Evolutionary conservation across 768 basidiomycete species (phyloP).

Genomic region (Tulasnella calospora): DNA sequence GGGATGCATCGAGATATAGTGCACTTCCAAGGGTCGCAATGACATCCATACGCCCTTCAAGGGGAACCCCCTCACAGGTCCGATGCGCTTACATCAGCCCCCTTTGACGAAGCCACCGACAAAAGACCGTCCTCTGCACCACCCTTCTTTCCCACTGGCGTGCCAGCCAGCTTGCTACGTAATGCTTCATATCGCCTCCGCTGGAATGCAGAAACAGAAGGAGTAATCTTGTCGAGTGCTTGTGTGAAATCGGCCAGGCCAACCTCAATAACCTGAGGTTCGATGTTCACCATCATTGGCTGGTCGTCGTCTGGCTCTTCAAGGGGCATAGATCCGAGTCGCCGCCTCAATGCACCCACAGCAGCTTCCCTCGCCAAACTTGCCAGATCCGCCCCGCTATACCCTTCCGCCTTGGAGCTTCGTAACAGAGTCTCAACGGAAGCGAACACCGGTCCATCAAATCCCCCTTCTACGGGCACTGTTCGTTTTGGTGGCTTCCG

Average conservation of each 20-base stretch:
- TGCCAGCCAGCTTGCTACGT: slow-evolving; percentile 75
- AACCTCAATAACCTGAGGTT: slow-evolving; percentile 45
- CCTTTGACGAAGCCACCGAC: not conserved
- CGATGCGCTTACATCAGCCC: not conserved
- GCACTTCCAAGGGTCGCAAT: not conserved
- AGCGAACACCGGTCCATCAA: slow-evolving; percentile 26
- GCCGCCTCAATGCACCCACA: slow-evolving; percentile 65
- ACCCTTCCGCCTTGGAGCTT: slow-evolving; percentile 66
- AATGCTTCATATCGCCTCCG: slow-evolving; percentile 76
- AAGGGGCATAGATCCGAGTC: slow-evolving; percentile 21
- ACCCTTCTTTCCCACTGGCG: slow-evolving; percentile 40
- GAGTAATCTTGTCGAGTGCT: slow-evolving; percentile 76
- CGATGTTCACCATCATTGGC: not conserved
- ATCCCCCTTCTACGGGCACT: slow-evolving; percentile 24
- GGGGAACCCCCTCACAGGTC: not conserved
- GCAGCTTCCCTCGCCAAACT: slow-evolving; percentile 86
- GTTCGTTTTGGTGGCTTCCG: not conserved
- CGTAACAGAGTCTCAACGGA: slow-evolving; percentile 48
- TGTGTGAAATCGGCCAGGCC: slow-evolving; percentile 59
- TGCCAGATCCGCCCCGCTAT: slow-evolving; percentile 88
- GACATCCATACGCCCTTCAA: not conserved
- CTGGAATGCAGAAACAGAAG: slow-evolving; percentile 79
- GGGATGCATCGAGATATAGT: slow-evolving; percentile 42
- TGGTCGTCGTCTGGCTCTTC: slow-evolving; percentile 30
- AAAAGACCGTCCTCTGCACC: not conserved